phyloP scores from a whole-genome alignment of 495 filamentous ascomycete genomes.

The Hypoxylon fragiforme region DNA sequence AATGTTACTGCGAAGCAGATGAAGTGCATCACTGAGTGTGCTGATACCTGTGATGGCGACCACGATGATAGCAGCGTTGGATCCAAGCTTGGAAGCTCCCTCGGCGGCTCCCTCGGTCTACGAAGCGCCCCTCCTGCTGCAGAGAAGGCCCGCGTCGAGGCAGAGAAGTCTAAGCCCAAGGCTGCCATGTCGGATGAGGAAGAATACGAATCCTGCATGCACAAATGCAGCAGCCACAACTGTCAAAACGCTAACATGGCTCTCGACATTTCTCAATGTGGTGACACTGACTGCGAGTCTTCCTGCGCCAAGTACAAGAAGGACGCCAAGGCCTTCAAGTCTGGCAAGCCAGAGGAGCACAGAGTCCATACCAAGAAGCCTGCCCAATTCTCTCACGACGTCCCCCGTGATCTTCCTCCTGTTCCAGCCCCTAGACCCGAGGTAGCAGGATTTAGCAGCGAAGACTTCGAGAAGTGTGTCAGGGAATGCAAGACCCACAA shows the following conservation, averaged over 20 bases:
- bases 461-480: slow-evolving; percentile 7
- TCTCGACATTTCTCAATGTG: slow-evolving; percentile 6
- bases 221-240: slow-evolving; percentile 8
- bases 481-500: slow-evolving; percentile 15
- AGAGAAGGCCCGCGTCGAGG: background rate
- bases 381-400: background rate
- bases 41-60: slow-evolving; percentile 11
- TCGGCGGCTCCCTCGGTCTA: slow-evolving; percentile 1
- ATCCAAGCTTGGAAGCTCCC: background rate
- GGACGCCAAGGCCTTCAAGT: background rate
- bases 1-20: slow-evolving; percentile 3
- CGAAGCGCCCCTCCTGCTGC: background rate
- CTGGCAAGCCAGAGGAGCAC: background rate
- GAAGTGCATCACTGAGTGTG: slow-evolving; percentile 11
- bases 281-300: slow-evolving; percentile 6
- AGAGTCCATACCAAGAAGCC: background rate
- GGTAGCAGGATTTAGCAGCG: background rate
- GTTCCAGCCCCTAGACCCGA: background rate
- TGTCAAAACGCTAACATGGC: slow-evolving; percentile 13
- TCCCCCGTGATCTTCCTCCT: background rate
- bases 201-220: slow-evolving; percentile 6
- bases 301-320: slow-evolving; percentile 4
- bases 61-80: slow-evolving; percentile 6
- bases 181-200: background rate
- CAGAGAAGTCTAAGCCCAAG: background rate